phyloP scores from a whole-genome alignment of 148 eudicot species.

The Nepenthes gracilis region DNA sequence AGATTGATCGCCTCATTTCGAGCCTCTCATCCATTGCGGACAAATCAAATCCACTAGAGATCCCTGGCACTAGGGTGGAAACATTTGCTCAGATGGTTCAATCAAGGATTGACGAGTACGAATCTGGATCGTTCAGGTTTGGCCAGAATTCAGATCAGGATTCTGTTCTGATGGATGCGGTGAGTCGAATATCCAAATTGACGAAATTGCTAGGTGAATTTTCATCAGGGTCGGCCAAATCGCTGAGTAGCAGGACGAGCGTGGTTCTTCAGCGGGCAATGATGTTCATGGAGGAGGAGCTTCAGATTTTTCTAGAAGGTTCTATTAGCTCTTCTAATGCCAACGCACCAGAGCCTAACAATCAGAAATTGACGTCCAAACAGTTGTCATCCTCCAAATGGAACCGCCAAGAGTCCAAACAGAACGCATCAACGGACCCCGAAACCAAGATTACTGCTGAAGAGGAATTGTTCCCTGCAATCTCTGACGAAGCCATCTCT shows the following conservation, averaged over 20 bases:
- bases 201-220: conserved; percentile 8
- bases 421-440: not conserved
- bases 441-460: not conserved
- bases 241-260: conserved; percentile 1
- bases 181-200: conserved; percentile 9
- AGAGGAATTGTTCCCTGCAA: conserved; percentile 18
- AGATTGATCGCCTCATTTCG: conserved; percentile 16
- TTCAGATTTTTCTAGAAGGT: conserved; percentile 24
- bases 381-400: not conserved
- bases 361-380: not conserved
- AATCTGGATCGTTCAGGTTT: conserved; percentile 11
- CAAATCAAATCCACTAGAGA: conserved; percentile 6
- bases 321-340: conserved; percentile 1
- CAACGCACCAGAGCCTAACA: not conserved
- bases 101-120: conserved; percentile 16
- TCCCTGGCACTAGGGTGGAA: conserved; percentile 8
- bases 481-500: conserved; percentile 10
- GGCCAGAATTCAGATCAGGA: conserved; percentile 13
- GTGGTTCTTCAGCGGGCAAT: conserved; percentile 23
- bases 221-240: conserved; percentile 1
- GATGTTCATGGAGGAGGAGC: conserved; percentile 32
- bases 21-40: conserved; percentile 9
- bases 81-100: conserved; percentile 19
- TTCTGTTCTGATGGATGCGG: not conserved
- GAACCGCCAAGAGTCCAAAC: conserved; percentile 3